Percentiles rank a stretch among this genome's conserved stretches.
phyloP scores from a whole-genome alignment of 78 protist species.

The Emiliania huxleyi region DNA sequence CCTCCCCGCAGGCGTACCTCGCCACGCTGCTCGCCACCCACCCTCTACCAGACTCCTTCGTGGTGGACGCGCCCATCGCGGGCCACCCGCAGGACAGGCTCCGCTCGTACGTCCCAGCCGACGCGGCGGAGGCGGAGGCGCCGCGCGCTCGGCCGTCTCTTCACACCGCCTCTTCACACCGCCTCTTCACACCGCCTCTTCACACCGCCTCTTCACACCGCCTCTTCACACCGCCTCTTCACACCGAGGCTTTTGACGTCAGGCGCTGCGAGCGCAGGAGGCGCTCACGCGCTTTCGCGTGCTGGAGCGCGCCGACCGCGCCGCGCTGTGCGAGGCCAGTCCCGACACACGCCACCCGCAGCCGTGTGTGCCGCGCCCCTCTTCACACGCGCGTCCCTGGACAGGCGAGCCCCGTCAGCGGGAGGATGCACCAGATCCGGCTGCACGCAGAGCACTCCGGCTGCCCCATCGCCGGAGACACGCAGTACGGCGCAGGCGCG shows the following conservation, averaged over 20 bases:
- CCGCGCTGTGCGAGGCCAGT: not conserved
- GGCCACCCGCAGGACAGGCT: not conserved
- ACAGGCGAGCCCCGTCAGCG: not conserved
- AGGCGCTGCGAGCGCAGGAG: not conserved
- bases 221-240: too few species aligned
- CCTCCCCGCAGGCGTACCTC: too few species aligned
- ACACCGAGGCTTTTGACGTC: too few species aligned
- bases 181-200: too few species aligned
- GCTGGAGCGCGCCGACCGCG: not conserved
- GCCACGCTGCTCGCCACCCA: not conserved
- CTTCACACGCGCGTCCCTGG: too few species aligned
- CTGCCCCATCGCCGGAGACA: not conserved
- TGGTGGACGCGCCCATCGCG: not conserved
- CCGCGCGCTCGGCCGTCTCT: too few species aligned
- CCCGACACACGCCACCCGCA: too few species aligned
- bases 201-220: too few species aligned
- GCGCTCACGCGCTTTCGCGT: not conserved
- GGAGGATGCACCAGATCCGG: not conserved
- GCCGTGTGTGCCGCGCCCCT: too few species aligned
- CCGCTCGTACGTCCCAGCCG: not conserved
- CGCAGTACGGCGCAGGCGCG: not conserved
- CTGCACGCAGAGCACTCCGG: not conserved
- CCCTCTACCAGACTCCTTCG: not conserved
- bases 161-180: too few species aligned
- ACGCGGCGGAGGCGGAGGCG: not conserved